Evolutionary conservation across 352 stramenopile species (phyloP).

Genomic region (Albugo laibachii): DNA sequence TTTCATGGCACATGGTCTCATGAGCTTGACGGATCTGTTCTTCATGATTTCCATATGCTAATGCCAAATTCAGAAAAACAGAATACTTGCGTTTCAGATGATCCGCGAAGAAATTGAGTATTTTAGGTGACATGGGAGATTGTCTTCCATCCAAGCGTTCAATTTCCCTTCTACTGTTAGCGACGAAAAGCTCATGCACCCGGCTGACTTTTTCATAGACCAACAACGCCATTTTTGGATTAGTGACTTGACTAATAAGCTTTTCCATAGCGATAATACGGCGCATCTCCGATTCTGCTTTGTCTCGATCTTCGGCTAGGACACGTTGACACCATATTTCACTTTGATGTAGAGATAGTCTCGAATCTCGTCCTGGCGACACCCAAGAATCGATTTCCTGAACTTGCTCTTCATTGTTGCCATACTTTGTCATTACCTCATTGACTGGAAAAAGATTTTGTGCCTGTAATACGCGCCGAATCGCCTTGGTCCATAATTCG

Average conservation of each 20-base stretch:
- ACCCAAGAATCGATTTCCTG: conserved; percentile 18
- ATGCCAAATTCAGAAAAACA: conserved; percentile 65
- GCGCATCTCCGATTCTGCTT: conserved; percentile 61
- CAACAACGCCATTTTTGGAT: conserved; percentile 55
- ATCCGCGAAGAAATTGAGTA: conserved; percentile 69
- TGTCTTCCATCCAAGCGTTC: conserved; percentile 26
- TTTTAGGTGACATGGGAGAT: conserved; percentile 21
- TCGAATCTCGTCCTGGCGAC: conserved; percentile 64
- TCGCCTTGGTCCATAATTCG: conserved; percentile 69
- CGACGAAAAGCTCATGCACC: conserved; percentile 68
- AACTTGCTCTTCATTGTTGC: background rate
- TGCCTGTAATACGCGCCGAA: conserved; percentile 36
- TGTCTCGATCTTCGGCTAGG: conserved; percentile 57
- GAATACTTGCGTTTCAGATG: conserved; percentile 78
- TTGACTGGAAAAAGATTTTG: conserved; percentile 9
- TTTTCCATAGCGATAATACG: conserved; percentile 76
- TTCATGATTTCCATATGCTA: conserved; percentile 54
- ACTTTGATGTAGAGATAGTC: conserved; percentile 62
- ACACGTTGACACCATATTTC: conserved; percentile 75
- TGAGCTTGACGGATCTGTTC: conserved; percentile 64
- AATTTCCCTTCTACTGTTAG: conserved; percentile 60
- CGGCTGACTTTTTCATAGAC: conserved; percentile 79
- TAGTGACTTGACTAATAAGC: conserved; percentile 56
- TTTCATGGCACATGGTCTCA: conserved; percentile 67
- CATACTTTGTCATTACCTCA: background rate